Percentiles rank a stretch among this genome's conserved stretches.
Evolutionary conservation across 2,329 filamentous ascomycete species (phyloP).

Genomic region (Intubia oerlemansii): DNA sequence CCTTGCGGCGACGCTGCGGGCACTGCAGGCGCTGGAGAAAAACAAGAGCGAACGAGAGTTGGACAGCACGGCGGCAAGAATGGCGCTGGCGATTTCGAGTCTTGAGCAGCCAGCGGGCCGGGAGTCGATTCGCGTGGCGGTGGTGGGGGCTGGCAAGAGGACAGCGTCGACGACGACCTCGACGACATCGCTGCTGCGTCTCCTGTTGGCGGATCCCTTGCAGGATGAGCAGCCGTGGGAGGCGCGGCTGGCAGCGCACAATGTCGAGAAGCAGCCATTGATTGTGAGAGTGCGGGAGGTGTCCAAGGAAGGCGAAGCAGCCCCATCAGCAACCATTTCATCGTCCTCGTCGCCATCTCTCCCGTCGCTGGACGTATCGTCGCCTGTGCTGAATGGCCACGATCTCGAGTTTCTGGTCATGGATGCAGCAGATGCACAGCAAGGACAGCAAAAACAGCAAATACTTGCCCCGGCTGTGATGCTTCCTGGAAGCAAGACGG

Average conservation of each 20-base stretch:
- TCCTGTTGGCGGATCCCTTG: conserved; percentile 52
- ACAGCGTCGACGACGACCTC: too few relatives aligned
- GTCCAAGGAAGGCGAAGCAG: conserved; percentile 1
- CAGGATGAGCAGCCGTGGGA: conserved; percentile 45
- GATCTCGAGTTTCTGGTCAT: conserved; percentile 43
- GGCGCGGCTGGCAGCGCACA: conserved; percentile 29
- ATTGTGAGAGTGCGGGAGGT: conserved; percentile 40
- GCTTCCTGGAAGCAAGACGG: too few relatives aligned
- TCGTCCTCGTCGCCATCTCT: too few relatives aligned
- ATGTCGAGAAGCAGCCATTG: conserved; percentile 32
- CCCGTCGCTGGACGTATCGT: conserved; percentile 44
- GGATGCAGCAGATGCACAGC: conserved; percentile 12
- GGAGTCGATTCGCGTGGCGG: conserved; percentile 36
- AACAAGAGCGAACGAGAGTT: too few relatives aligned
- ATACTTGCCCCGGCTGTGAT: conserved; percentile 9
- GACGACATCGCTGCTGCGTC: conserved; percentile 44
- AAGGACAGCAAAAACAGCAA: background rate
- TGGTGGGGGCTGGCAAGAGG: conserved; percentile 21
- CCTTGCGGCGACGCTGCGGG: too few relatives aligned
- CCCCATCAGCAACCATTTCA: conserved; percentile 14
- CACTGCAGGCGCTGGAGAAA: too few relatives aligned
- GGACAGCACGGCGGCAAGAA: too few relatives aligned
- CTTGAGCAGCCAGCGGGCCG: conserved; percentile 32
- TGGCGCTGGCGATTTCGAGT: conserved; percentile 47
- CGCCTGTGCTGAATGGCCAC: conserved; percentile 35